These are phyloP conservation scores for Amauroascus niger DNA, from an alignment of 2,329 filamentous ascomycete genomes.

Conservation along the genomic window DNA sequence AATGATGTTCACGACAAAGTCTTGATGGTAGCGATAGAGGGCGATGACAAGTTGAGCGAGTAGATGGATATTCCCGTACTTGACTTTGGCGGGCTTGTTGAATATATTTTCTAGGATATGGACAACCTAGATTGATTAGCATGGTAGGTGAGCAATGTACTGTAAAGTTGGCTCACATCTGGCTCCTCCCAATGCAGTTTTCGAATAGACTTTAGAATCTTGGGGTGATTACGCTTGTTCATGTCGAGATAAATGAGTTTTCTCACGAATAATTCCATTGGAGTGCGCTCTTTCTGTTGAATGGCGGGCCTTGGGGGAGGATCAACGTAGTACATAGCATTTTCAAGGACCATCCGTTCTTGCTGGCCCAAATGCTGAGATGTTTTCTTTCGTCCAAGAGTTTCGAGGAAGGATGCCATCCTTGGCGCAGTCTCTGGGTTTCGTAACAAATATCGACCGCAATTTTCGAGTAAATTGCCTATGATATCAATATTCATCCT, in stretches of 20 bases:
- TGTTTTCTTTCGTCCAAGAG: constrained; percentile 86
- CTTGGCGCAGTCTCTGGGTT: constrained; percentile 87
- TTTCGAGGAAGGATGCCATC: constrained; percentile 91
- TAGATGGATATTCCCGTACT: constrained; percentile 92
- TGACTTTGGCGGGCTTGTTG: constrained; percentile 91
- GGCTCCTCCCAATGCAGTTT: constrained; percentile 95
- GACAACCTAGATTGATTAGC: constrained; percentile 46
- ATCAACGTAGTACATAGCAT: constrained; percentile 95
- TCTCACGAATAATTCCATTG: constrained; percentile 83
- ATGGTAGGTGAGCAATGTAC: background rate
- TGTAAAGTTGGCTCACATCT: constrained; percentile 53
- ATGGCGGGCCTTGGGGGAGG: constrained; percentile 89
- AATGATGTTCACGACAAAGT: constrained; percentile 82
- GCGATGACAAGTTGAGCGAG: constrained; percentile 82
- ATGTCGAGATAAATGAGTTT: constrained; percentile 90
- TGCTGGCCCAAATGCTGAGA: constrained; percentile 92
- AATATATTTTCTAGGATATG: constrained; percentile 79
- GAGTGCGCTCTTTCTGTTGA: constrained; percentile 89
- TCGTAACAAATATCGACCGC: constrained; percentile 82
- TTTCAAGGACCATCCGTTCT: constrained; percentile 96
- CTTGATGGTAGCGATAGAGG: constrained; percentile 81
- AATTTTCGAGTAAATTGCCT: constrained; percentile 90
- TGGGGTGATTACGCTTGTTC: constrained; percentile 87
- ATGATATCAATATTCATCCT: constrained; percentile 99
- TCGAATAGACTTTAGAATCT: constrained; percentile 85